Evolutionary conservation across 805 yeast genomes (phyloP).

Genomic region (Hanseniaspora osmophila): DNA sequence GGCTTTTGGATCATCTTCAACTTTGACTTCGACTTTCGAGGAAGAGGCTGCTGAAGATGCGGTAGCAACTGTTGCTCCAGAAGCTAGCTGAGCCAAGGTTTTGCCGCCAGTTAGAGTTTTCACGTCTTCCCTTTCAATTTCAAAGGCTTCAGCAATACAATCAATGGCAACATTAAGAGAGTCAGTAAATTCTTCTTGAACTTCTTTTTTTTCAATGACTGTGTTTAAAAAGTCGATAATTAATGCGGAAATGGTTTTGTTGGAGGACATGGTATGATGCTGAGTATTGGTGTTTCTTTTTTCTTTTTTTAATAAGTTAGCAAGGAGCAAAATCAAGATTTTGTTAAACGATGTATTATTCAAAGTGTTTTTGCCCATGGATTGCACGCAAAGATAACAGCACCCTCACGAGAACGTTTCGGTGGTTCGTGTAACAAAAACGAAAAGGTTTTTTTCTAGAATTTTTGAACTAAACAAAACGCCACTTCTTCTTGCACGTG

Average conservation of each 20-base stretch:
- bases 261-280: conserved; percentile 15
- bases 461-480: too few relatives aligned
- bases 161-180: conserved; percentile 89
- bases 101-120: conserved; percentile 19
- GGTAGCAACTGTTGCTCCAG: conserved; percentile 16
- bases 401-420: too few relatives aligned
- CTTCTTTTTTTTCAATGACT: conserved; percentile 44
- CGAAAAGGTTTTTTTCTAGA: too few relatives aligned
- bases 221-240: conserved; percentile 58
- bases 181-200: conserved; percentile 69
- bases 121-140: conserved; percentile 40
- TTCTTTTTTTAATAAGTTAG: not conserved
- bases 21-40: conserved; percentile 27
- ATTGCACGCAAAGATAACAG: too few relatives aligned
- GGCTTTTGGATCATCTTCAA: conserved; percentile 35
- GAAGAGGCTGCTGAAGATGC: conserved; percentile 14
- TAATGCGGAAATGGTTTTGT: conserved; percentile 55
- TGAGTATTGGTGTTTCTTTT: not conserved
- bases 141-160: conserved; percentile 79
- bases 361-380: too few relatives aligned
- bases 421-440: too few relatives aligned
- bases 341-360: too few relatives aligned
- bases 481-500: too few relatives aligned
- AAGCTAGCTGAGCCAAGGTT: conserved; percentile 29
- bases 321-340: too few relatives aligned